phyloP scores from a whole-genome alignment of 2,329 filamentous ascomycete species.

The Paecilomyces sp. region DNA sequence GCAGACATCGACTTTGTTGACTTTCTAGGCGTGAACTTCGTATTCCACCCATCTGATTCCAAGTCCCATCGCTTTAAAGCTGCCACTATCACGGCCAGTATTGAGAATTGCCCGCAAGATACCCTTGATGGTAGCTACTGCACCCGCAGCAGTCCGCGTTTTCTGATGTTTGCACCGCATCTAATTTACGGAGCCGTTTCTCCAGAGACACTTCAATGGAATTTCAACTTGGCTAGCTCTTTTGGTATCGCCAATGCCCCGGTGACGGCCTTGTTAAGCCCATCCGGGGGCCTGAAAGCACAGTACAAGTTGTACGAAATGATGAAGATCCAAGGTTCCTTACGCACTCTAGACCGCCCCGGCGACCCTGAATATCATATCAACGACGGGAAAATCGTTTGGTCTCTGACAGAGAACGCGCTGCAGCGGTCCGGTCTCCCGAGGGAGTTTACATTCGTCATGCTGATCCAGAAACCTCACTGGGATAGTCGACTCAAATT shows the following conservation, averaged over 20 bases:
- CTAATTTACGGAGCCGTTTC: constrained; percentile 42
- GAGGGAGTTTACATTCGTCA: constrained; percentile 46
- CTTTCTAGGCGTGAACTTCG: constrained; percentile 43
- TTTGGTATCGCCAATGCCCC: constrained; percentile 41
- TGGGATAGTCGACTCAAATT: constrained; percentile 31
- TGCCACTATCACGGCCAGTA: constrained; percentile 36
- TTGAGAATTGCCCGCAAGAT: constrained; percentile 17
- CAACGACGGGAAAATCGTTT: constrained; percentile 41
- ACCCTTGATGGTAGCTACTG: constrained; percentile 1
- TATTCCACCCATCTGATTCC: constrained; percentile 41
- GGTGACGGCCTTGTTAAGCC: constrained; percentile 34
- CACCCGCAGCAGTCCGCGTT: constrained; percentile 28
- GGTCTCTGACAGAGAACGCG: constrained; percentile 45
- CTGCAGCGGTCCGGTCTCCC: constrained; percentile 44
- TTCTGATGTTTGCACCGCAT: constrained; percentile 46
- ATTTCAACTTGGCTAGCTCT: constrained; percentile 39
- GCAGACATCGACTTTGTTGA: constrained; percentile 37
- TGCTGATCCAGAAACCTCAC: constrained; percentile 41
- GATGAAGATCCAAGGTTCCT: constrained; percentile 45
- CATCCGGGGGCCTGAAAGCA: constrained; percentile 32
- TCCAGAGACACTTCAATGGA: constrained; percentile 43
- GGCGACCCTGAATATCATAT: constrained; percentile 29
- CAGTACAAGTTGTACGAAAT: constrained; percentile 42
- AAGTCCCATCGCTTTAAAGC: constrained; percentile 41
- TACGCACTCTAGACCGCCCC: constrained; percentile 32